A percentile compares a stretch with the other conserved stretches of the same genome.
These are phyloP conservation scores for Cystobasidium onofrii DNA, from an alignment of 768 basidiomycete genomes.

Conservation along the genomic window DNA sequence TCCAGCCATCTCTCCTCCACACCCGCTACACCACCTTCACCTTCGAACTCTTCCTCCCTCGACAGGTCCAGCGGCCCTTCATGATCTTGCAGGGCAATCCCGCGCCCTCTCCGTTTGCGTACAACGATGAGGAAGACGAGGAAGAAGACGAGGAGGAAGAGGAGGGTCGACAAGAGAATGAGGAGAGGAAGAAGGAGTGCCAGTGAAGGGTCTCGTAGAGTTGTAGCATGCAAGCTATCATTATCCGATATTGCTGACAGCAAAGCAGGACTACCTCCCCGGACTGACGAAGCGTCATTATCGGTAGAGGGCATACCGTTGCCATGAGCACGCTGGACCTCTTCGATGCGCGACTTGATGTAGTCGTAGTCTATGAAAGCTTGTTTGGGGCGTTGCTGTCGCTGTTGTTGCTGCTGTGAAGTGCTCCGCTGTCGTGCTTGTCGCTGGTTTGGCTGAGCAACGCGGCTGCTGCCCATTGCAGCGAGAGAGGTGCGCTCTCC, in stretches of 20 bases:
- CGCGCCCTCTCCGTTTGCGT: constrained; percentile 54
- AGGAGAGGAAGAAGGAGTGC: constrained; percentile 76
- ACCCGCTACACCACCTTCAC: constrained; percentile 86
- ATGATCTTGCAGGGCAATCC: constrained; percentile 66
- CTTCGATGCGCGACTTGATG: neutral
- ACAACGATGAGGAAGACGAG: constrained; percentile 83
- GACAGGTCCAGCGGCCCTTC: constrained; percentile 92
- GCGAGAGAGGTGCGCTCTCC: neutral
- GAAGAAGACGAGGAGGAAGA: constrained; percentile 85
- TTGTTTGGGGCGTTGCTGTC: neutral
- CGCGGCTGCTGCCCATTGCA: neutral
- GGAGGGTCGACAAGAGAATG: constrained; percentile 82
- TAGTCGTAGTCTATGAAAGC: neutral
- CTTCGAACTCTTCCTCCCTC: constrained; percentile 72
- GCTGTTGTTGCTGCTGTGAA: neutral
- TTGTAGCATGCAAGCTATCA: neutral
- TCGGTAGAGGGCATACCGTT: neutral
- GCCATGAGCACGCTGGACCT: neutral
- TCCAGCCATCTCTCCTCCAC: constrained; percentile 93
- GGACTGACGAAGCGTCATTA: neutral
- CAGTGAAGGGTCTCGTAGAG: constrained; percentile 31
- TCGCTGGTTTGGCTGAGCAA: neutral
- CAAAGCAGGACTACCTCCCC: neutral
- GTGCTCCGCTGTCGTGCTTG: too few relatives aligned
- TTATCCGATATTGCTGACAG: neutral